Evolutionary conservation across 495 filamentous ascomycete species (phyloP).

Genomic region (Aspergillus bertholletiae): DNA sequence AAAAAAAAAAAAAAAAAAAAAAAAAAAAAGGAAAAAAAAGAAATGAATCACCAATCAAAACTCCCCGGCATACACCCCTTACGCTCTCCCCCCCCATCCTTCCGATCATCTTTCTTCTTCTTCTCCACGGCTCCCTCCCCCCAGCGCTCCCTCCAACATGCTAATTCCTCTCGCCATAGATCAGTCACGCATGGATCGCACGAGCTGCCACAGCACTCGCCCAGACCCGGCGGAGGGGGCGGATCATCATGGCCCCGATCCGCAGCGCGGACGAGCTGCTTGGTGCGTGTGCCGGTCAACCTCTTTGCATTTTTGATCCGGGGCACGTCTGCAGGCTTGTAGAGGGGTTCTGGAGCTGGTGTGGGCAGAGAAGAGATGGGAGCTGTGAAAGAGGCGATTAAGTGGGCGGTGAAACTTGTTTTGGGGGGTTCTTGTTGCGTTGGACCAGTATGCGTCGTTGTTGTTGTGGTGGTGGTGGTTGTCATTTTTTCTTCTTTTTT

Average conservation of each 20-base stretch:
- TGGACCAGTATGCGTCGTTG: too few species aligned
- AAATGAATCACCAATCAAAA: conserved; percentile 22
- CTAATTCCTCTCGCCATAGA: conserved; percentile 38
- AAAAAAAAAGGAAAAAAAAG: not conserved
- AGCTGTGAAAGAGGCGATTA: not conserved
- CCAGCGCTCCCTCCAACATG: conserved; percentile 39
- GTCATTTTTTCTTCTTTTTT: too few species aligned
- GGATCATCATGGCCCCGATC: conserved; percentile 32
- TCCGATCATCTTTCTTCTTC: not conserved
- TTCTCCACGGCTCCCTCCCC: conserved; percentile 24
- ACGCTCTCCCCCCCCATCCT: not conserved
- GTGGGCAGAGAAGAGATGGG: not conserved
- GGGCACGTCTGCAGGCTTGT: conserved; percentile 22
- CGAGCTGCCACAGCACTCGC: conserved; percentile 40
- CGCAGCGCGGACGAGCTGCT: conserved; percentile 37
- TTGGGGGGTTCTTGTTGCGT: not conserved
- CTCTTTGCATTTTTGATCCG: conserved; percentile 33
- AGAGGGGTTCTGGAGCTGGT: conserved; percentile 14
- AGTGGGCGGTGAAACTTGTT: not conserved
- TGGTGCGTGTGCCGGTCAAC: conserved; percentile 31
- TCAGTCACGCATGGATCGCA: conserved; percentile 43
- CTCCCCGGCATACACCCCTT: conserved; percentile 20
- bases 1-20: not conserved
- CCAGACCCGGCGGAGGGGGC: conserved; percentile 34
- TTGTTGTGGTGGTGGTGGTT: too few species aligned